Evolutionary conservation across 1,139 yeast species (phyloP).

Genomic region (Lodderomyces jiufengensis): DNA sequence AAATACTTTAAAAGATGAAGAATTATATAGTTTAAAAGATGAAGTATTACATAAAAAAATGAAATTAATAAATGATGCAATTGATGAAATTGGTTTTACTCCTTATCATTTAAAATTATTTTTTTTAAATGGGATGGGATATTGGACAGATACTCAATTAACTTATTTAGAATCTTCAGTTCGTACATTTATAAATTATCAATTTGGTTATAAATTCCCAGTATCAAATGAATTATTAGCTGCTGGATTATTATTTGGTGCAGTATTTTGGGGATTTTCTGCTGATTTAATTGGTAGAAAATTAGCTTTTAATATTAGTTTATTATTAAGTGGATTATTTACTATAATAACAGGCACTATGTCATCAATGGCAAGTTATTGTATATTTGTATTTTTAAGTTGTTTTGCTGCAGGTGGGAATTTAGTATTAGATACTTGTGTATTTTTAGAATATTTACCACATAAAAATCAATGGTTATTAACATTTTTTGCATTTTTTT

Average conservation of each 20-base stretch:
- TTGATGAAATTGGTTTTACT: constrained; percentile 36
- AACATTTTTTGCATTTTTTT: constrained; percentile 34
- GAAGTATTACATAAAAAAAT: constrained; percentile 23
- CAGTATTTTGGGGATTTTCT: constrained; percentile 53
- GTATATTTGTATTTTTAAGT: constrained; percentile 45
- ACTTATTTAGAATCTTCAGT: constrained; percentile 39
- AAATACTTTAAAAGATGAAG: constrained; percentile 11
- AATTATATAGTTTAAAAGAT: constrained; percentile 21
- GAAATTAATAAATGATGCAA: constrained; percentile 28
- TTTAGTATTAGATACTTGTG: constrained; percentile 56
- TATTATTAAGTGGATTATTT: constrained; percentile 34
- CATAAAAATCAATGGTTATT: constrained; percentile 44
- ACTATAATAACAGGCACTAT: constrained; percentile 54
- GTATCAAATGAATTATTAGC: constrained; percentile 25
- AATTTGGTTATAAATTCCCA: constrained; percentile 34
- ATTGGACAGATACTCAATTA: constrained; percentile 60
- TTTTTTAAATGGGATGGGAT: constrained; percentile 57
- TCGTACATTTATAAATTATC: constrained; percentile 38
- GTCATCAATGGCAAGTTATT: constrained; percentile 42
- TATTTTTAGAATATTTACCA: constrained; percentile 57
- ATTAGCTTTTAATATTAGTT: constrained; percentile 20
- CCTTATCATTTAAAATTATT: constrained; percentile 34
- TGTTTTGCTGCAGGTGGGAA: constrained; percentile 57
- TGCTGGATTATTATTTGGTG: constrained; percentile 52
- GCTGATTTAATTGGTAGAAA: constrained; percentile 42